Conservation (phyloP, 176 grass and related monocot genomes). For the Avena atlantica region DNA sequence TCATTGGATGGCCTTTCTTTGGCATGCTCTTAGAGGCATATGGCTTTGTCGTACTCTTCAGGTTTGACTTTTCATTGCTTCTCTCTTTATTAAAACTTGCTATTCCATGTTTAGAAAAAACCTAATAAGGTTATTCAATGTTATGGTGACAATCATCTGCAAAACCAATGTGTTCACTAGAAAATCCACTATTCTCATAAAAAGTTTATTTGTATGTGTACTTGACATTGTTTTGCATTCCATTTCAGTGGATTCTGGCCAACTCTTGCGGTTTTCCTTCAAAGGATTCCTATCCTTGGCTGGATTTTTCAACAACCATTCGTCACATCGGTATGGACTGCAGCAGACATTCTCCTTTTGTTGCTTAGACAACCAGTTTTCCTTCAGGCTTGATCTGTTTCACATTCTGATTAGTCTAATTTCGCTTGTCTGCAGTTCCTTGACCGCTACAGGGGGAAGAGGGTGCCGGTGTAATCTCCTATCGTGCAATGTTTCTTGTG, state of each 20-base stretch:
- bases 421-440: conserved; percentile 69
- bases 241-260: conserved; percentile 92
- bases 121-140: background rate
- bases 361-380: background rate
- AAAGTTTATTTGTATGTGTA: background rate
- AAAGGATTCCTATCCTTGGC: conserved; percentile 90
- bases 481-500: background rate
- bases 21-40: conserved; percentile 99
- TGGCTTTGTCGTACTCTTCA: conserved; percentile 96
- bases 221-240: conserved; percentile 13
- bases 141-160: background rate
- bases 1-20: conserved; percentile 90
- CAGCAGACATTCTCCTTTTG: conserved; percentile 1
- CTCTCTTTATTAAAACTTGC: background rate
- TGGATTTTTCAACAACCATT: conserved; percentile 96
- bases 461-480: conserved; percentile 76
- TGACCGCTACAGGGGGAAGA: conserved; percentile 84
- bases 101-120: conserved; percentile 25
- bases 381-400: background rate
- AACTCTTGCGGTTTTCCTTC: conserved; percentile 90
- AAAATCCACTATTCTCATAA: conserved; percentile 14
- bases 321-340: conserved; percentile 75
- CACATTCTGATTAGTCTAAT: conserved; percentile 13
- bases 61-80: conserved; percentile 42
- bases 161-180: conserved; percentile 9